Base-by-base conservation (phyloP, 1,139 yeast genomes). In the Scheffersomyces quercinus region DNA sequence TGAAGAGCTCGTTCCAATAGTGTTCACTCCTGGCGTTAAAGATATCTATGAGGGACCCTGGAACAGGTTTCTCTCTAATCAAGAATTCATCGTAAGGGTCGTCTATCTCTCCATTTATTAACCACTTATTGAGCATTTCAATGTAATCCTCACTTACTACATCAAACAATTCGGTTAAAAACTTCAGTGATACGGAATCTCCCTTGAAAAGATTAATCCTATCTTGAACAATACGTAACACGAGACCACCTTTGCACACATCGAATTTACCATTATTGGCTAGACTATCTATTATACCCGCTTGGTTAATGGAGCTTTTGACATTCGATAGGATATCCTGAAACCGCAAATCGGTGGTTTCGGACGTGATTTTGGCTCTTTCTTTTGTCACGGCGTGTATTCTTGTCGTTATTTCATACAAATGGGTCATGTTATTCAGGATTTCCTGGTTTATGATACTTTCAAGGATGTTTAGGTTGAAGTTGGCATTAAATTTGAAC, bases 41-140 rank as follows among this genome's bases (percentile, higher is more conserved):
- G 6, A 75, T 54, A 20, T 68, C 68, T 26, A 67, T 58, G 36
- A 58, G 50, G 32, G 53, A 56, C 10, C 57, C 48, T 1, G 75
- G 72, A 7, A 62, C 67, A 44, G 55, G 60, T 46, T 72, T 73
- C 45, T 70, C 65, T 45, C 82, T 76, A 10, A 93, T 80, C 59
- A 91, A 67, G 59, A 95, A 95, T 62, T 95, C 99, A 37, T 84
- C 83, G 55, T 81, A 82, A 0, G 89, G 90, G 55, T 95, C 99
- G 49, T 79, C 77, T 8, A 93, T 73, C 3, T 73, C 71, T 0
- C 99, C 99, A 43, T 76, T 71, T 11, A 77, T 75, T 16, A 93
- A 70, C 99, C 99, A 95, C 28, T 70, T 63, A 51, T 86, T 84
- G 14, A 95, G 70, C 82, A 88, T 86, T 1, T 54, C 54, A 20